Evolutionary conservation across 805 yeast genomes (phyloP).

Genomic region (Candida ficus): DNA sequence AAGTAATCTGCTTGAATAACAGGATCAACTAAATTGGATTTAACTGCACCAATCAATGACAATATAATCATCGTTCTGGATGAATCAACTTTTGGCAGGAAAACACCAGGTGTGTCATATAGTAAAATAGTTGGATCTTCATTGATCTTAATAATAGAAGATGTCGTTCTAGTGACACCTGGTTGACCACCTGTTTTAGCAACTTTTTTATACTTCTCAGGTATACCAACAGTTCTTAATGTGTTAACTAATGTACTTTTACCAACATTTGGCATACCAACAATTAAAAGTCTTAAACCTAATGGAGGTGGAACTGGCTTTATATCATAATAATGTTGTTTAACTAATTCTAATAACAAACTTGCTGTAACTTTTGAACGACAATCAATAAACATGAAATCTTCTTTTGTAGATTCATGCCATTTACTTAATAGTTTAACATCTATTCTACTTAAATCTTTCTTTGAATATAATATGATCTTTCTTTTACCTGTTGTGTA

Average conservation of each 20-base stretch:
- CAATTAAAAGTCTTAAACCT: constrained; percentile 70
- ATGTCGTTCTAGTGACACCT: constrained; percentile 80
- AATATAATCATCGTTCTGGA: constrained; percentile 69
- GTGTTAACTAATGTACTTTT: constrained; percentile 83
- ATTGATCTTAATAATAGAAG: constrained; percentile 65
- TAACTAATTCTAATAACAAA: constrained; percentile 44
- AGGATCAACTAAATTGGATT: constrained; percentile 68
- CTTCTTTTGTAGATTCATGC: constrained; percentile 39
- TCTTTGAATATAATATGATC: constrained; percentile 72
- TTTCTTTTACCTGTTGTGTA: constrained; percentile 50
- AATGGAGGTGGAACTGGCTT: constrained; percentile 69
- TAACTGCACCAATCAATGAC: constrained; percentile 71
- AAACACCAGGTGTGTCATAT: constrained; percentile 92
- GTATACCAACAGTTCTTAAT: constrained; percentile 39
- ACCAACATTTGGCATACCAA: constrained; percentile 98
- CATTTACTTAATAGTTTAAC: constrained; percentile 35
- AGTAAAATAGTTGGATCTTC: constrained; percentile 59
- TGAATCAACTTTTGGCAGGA: constrained; percentile 66
- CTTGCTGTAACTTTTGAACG: constrained; percentile 45
- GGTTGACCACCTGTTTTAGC: constrained; percentile 85
- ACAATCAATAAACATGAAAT: constrained; percentile 55
- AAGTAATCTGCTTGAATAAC: constrained; percentile 82
- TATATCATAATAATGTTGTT: constrained; percentile 39
- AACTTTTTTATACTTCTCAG: constrained; percentile 49
- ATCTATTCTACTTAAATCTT: constrained; percentile 52